Percentiles rank a stretch among this genome's conserved stretches.
Evolutionary conservation across 1,284 basidiomycete genomes (phyloP).

Genomic region (Pseudozyma hubeiensis): DNA sequence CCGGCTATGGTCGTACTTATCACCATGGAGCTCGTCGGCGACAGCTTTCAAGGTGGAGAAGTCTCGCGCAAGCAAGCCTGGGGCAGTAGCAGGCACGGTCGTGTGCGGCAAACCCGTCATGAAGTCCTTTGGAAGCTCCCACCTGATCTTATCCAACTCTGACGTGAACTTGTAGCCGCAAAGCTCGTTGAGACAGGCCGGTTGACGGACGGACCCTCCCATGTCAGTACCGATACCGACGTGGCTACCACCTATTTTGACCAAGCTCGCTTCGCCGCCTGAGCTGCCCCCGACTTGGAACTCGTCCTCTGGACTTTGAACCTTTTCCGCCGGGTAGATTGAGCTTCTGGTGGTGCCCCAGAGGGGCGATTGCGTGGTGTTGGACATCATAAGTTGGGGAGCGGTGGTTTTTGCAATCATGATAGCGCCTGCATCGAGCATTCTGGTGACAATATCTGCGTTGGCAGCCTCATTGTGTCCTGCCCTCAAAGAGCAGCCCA

Average conservation of each 20-base stretch:
- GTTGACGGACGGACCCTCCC: constrained; percentile 58
- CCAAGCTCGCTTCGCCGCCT: constrained; percentile 52
- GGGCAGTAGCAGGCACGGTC: constrained; percentile 34
- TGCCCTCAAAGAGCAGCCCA: constrained; percentile 44
- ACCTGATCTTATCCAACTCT: constrained; percentile 5
- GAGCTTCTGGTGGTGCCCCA: constrained; percentile 29
- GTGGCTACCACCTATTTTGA: constrained; percentile 41
- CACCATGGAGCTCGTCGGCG: neutral
- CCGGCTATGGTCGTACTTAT: neutral
- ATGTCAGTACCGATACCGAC: constrained; percentile 56
- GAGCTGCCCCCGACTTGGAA: constrained; percentile 55
- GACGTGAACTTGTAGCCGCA: constrained; percentile 31
- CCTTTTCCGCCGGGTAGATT: neutral
- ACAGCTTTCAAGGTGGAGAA: constrained; percentile 7
- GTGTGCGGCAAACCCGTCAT: constrained; percentile 45
- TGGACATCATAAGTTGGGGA: constrained; percentile 52
- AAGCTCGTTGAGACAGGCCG: constrained; percentile 37
- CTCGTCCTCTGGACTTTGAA: constrained; percentile 3
- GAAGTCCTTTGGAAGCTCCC: constrained; percentile 30
- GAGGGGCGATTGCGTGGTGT: constrained; percentile 38
- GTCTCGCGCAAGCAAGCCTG: constrained; percentile 20
- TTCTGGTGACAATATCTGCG: constrained; percentile 11
- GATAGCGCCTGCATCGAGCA: constrained; percentile 33
- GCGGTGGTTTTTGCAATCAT: constrained; percentile 55
- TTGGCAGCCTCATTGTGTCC: neutral